Conservation (phyloP, 306 rosid species). For the Vigna reflexopilosa region DNA sequence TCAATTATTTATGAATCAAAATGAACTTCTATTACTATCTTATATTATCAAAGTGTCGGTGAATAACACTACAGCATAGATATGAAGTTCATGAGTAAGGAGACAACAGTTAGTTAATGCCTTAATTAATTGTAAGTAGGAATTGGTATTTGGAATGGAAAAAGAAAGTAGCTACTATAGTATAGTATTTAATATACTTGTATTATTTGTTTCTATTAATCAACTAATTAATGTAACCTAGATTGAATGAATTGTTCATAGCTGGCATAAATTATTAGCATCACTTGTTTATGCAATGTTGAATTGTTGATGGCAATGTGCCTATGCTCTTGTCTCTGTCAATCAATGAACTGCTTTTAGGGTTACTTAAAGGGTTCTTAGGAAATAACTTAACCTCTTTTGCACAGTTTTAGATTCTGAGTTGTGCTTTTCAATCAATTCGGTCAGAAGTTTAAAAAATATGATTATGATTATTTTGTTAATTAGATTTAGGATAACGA, state of each 20-base stretch:
- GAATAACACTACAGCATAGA: neutral
- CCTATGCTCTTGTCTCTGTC: neutral
- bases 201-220: neutral
- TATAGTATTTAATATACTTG: neutral
- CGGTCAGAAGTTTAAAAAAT: neutral
- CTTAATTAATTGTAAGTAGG: neutral
- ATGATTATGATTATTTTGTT: neutral
- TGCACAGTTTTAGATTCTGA: neutral
- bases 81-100: neutral
- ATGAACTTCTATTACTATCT: neutral
- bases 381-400: neutral
- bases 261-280: neutral
- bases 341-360: neutral
- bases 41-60: constrained; percentile 2
- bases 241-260: neutral
- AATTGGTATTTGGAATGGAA: neutral
- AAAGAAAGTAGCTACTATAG: neutral
- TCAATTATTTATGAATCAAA: neutral
- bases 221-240: neutral
- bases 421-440: neutral
- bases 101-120: neutral
- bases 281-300: neutral
- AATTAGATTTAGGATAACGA: too few species aligned
- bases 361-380: neutral
- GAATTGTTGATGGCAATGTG: neutral